Conservation (phyloP, 139 green algal species). For the Mesostigma viride region DNA sequence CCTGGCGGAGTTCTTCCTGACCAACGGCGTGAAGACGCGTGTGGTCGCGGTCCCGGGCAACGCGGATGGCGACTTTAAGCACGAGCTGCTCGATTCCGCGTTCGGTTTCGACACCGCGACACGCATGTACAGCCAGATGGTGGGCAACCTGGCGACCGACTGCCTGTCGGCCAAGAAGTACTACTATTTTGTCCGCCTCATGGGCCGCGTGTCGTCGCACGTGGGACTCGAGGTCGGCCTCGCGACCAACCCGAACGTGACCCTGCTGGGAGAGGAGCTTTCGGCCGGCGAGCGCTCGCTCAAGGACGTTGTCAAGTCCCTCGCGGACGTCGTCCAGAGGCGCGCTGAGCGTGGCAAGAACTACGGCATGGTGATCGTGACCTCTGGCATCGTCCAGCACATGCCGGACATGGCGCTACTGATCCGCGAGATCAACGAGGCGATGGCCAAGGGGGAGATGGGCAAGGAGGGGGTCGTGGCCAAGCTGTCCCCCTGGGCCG, state of each 20-base stretch:
- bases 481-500: not conserved
- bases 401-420: not conserved
- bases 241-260: not conserved
- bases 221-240: not conserved
- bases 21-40: not conserved
- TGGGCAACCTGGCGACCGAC: slow-evolving; percentile 4
- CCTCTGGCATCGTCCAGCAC: not conserved
- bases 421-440: too few relatives aligned
- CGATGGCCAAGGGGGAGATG: too few relatives aligned
- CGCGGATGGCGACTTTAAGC: not conserved
- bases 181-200: slow-evolving; percentile 1
- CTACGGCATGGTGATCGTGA: not conserved
- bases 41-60: not conserved
- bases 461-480: not conserved
- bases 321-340: too few relatives aligned
- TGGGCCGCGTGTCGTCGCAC: not conserved
- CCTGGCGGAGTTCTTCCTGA: not conserved
- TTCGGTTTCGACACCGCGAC: not conserved
- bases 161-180: slow-evolving; percentile 9
- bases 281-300: not conserved
- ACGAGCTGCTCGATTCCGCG: not conserved
- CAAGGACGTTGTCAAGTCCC: not conserved
- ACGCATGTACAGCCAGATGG: not conserved
- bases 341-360: not conserved
- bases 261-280: not conserved